Conservation (phyloP, 805 yeast species). For the Candida koratica region DNA sequence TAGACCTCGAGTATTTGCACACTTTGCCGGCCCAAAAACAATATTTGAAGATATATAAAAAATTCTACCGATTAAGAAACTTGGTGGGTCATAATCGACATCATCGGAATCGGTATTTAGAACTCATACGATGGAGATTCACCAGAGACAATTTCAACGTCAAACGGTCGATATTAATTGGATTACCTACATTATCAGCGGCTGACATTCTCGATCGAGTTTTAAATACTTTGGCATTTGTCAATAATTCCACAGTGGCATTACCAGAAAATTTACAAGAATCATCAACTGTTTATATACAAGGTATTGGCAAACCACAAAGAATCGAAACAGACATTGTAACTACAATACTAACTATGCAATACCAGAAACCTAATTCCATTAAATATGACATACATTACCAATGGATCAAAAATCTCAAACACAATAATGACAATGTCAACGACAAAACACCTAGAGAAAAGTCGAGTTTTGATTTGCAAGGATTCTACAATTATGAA, state of each 20-base stretch:
- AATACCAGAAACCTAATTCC: constrained; percentile 18
- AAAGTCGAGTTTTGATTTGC: constrained; percentile 5
- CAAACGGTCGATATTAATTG: constrained; percentile 11
- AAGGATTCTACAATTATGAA: constrained; percentile 26
- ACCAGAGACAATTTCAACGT: constrained; percentile 17
- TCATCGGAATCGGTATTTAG: constrained; percentile 16
- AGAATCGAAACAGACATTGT: constrained; percentile 23
- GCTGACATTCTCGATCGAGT: constrained; percentile 20
- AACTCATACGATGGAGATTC: constrained; percentile 26
- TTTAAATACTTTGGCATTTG: constrained; percentile 27
- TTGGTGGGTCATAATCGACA: constrained; percentile 17
- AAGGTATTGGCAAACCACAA: constrained; percentile 10
- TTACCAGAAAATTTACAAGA: constrained; percentile 11
- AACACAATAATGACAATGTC: constrained; percentile 6
- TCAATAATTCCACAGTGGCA: constrained; percentile 29
- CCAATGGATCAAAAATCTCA: constrained; percentile 20
- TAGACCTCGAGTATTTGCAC: neutral
- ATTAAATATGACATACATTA: constrained; percentile 25
- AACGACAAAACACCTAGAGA: constrained; percentile 7
- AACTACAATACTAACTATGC: constrained; percentile 23
- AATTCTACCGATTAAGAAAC: constrained; percentile 29
- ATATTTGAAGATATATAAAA: constrained; percentile 26
- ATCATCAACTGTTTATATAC: constrained; percentile 1
- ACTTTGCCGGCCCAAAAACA: constrained; percentile 7
- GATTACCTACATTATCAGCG: constrained; percentile 10